A percentile compares a stretch with the other conserved stretches of the same genome.
Conservation (phyloP, 768 basidiomycete genomes). For the Pluteus cervinus region DNA sequence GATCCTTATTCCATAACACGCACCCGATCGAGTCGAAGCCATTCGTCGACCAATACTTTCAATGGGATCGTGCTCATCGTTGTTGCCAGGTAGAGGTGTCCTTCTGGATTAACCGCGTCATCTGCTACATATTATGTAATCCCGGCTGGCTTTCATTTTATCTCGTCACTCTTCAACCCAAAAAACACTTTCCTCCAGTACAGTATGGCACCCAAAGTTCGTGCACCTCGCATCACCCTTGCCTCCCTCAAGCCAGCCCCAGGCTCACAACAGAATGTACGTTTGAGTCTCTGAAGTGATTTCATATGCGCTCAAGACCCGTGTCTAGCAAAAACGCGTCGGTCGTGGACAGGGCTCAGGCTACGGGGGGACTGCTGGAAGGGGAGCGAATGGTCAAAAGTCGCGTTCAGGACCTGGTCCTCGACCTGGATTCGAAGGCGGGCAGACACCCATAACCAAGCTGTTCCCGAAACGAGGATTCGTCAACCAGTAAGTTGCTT, state of each 20-base stretch:
- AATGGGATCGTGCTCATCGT: constrained; percentile 19
- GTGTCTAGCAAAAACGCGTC: constrained; percentile 79
- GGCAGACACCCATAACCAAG: constrained; percentile 90
- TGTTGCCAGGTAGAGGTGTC: too few relatives aligned
- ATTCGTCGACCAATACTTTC: constrained; percentile 40
- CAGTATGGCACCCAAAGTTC: constrained; percentile 32
- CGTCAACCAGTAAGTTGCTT: constrained; percentile 63
- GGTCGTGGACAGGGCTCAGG: constrained; percentile 92
- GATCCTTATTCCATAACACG: constrained; percentile 3
- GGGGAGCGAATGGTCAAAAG: constrained; percentile 95
- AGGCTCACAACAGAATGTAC: constrained; percentile 64
- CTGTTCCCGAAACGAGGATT: constrained; percentile 93
- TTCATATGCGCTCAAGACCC: too few relatives aligned
- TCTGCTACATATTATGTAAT: too few relatives aligned
- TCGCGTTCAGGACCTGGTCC: constrained; percentile 87
- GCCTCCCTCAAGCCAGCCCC: constrained; percentile 68
- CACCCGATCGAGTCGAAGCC: constrained; percentile 45
- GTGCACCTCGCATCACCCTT: constrained; percentile 44
- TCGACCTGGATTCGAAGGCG: constrained; percentile 87
- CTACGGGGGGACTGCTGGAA: constrained; percentile 86
- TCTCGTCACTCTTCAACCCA: constrained; percentile 6
- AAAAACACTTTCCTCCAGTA: constrained; percentile 5
- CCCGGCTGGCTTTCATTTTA: too few relatives aligned
- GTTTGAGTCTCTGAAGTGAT: constrained; percentile 8
- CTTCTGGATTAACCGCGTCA: too few relatives aligned